Conservation (phyloP, 2,329 filamentous ascomycete genomes). For the Coniella vitis region DNA sequence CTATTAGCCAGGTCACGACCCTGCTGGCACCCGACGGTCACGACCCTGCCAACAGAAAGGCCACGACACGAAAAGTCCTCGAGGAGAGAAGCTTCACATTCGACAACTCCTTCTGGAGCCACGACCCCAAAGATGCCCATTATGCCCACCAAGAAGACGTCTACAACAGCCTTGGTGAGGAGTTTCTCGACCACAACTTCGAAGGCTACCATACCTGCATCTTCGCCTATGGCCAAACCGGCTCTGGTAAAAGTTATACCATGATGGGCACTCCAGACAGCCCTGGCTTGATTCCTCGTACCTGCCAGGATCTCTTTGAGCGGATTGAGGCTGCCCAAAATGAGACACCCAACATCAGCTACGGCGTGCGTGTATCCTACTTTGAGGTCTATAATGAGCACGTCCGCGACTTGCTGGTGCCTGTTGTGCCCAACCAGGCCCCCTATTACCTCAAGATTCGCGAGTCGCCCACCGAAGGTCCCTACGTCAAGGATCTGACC, state of each 20-base stretch:
- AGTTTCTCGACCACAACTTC: slow-evolving; percentile 98
- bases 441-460: slow-evolving; percentile 95
- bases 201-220: slow-evolving; percentile 99
- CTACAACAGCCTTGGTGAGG: slow-evolving; percentile 88
- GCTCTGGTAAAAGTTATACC: slow-evolving; percentile 95
- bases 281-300: slow-evolving; percentile 87
- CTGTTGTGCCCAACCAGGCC: slow-evolving; percentile 60
- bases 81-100: slow-evolving; percentile 94
- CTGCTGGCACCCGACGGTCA: slow-evolving; percentile 48
- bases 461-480: slow-evolving; percentile 88
- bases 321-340: slow-evolving; percentile 72
- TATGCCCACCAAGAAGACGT: slow-evolving; percentile 91
- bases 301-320: slow-evolving; percentile 92
- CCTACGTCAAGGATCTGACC: slow-evolving; percentile 93
- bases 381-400: slow-evolving; percentile 99
- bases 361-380: slow-evolving; percentile 95
- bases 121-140: slow-evolving; percentile 69
- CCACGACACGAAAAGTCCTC: slow-evolving; percentile 63
- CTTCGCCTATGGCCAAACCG: slow-evolving; percentile 96
- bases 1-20: slow-evolving; percentile 75
- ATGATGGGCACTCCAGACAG: slow-evolving; percentile 89
- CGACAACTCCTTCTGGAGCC: slow-evolving; percentile 98
- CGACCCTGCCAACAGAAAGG: slow-evolving; percentile 46
- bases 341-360: slow-evolving; percentile 85
- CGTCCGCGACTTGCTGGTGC: slow-evolving; percentile 85